These are phyloP conservation scores for Wallemia ichthyophaga DNA, from an alignment of 1,284 basidiomycete species.

Conservation along the genomic window DNA sequence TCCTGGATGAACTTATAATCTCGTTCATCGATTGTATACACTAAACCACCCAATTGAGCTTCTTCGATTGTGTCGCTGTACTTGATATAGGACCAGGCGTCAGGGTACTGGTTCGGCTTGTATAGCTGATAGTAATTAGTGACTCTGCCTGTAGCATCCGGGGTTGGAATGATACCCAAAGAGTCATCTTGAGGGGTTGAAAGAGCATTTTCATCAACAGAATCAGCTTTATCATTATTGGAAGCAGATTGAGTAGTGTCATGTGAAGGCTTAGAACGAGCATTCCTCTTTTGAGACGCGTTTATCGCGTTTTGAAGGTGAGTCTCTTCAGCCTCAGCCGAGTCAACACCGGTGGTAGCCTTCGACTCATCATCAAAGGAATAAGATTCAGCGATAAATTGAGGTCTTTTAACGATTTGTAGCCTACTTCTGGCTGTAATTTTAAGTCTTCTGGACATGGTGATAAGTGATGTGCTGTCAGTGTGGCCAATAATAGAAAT, in stretches of 20 bases:
- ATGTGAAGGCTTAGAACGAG: conserved; percentile 44
- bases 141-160: conserved; percentile 55
- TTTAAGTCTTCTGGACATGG: conserved; percentile 40
- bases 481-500: conserved; percentile 23
- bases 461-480: conserved; percentile 34
- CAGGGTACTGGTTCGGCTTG: conserved; percentile 33
- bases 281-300: conserved; percentile 35
- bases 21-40: conserved; percentile 85
- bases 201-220: background rate
- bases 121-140: conserved; percentile 34
- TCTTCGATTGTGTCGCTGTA: conserved; percentile 77
- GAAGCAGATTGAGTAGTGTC: conserved; percentile 17
- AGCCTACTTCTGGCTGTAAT: conserved; percentile 73
- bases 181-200: background rate
- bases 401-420: conserved; percentile 44
- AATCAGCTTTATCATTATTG: conserved; percentile 19
- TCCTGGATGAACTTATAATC: conserved; percentile 80
- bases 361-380: conserved; percentile 39
- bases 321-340: conserved; percentile 45
- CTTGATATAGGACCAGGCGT: conserved; percentile 48
- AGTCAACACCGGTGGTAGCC: conserved; percentile 42
- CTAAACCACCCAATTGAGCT: conserved; percentile 33
- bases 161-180: conserved; percentile 42
- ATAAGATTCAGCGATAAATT: conserved; percentile 27
- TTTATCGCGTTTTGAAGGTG: background rate